Evolutionary conservation across 139 green algal genomes (phyloP), one percentile per base, ranked within the genome.

Genomic region (Coelastrella sp.): DNA sequence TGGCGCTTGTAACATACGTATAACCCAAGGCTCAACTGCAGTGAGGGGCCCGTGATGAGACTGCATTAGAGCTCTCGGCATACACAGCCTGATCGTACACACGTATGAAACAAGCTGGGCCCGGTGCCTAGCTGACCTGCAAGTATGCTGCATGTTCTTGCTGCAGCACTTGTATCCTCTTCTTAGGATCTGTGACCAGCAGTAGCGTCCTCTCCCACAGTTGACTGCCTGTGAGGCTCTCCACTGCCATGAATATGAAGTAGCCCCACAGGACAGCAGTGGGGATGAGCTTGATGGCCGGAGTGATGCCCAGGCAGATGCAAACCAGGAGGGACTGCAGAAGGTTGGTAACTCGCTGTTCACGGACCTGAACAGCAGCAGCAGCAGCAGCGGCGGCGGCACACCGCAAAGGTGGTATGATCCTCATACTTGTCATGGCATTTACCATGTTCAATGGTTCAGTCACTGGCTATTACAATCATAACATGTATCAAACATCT

Each of bases 211-310:
- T 92, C 75, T 98, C 95, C 93, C 94, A 97, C 19, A 93, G 74
- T 89, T 98, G 96, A 88, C 90, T 97, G 73, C 95, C 96, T 59
- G 94, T 94, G 22, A 99, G 93, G 10, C 89, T 95, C 77, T 98
- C 96, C 0, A 97, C 58, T 16, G 95, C 97, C 97, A 99, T 98
- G 94, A 96, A 98, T 0, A 95, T 93, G 94, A 99, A 99, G 91
- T 98, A 99, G 79, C 95, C 97, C 95, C 95, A 98, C 56, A 98
- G 88, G 4, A 96, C 93, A 0, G 92, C 87, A 68, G 90, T 95
- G 7, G 96, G 96, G 20, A 98, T 97, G 61, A 91, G 83, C 57
- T 95, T 80, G 47, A 98, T 92, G 79, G 88, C 92, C 3, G 95
- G 96, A 7, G 93, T 96, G 23, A 94, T 84, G n/a, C 86, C 94